These are phyloP conservation scores for Agapanthus africanus DNA, from an alignment of 106 monocot genomes.

Conservation along the genomic window DNA sequence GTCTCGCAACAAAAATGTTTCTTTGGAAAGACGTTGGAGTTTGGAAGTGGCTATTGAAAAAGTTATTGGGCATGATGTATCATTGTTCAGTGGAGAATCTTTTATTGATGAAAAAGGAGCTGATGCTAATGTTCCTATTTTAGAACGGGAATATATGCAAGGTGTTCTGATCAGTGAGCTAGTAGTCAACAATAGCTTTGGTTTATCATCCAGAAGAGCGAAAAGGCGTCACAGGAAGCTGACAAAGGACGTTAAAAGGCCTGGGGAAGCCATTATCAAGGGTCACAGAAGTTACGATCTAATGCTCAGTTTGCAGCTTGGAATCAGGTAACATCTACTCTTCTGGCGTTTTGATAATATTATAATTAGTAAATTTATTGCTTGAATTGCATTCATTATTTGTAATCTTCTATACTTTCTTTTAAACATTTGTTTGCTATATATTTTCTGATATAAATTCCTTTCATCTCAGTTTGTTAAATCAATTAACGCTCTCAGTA, in stretches of 20 bases:
- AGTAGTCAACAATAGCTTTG: conserved; percentile 43
- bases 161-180: conserved; percentile 65
- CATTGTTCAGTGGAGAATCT: conserved; percentile 32
- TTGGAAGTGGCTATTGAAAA: conserved; percentile 97
- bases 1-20: conserved; percentile 41
- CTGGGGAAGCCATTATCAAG: conserved; percentile 68
- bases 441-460: not conserved
- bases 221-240: conserved; percentile 39
- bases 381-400: not conserved
- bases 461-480: not conserved
- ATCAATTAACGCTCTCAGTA: not conserved
- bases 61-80: conserved; percentile 46
- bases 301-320: conserved; percentile 75
- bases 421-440: not conserved
- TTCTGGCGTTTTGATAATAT: not conserved
- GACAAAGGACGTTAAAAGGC: conserved; percentile 41
- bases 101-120: conserved; percentile 27
- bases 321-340: conserved; percentile 40
- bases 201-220: conserved; percentile 33
- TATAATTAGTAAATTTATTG: too few species aligned
- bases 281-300: conserved; percentile 72
- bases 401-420: not conserved
- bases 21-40: conserved; percentile 95
- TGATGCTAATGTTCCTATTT: conserved; percentile 41
- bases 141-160: conserved; percentile 73